phyloP scores from a whole-genome alignment of 1,284 basidiomycete genomes.

The Baeospora myosura region DNA sequence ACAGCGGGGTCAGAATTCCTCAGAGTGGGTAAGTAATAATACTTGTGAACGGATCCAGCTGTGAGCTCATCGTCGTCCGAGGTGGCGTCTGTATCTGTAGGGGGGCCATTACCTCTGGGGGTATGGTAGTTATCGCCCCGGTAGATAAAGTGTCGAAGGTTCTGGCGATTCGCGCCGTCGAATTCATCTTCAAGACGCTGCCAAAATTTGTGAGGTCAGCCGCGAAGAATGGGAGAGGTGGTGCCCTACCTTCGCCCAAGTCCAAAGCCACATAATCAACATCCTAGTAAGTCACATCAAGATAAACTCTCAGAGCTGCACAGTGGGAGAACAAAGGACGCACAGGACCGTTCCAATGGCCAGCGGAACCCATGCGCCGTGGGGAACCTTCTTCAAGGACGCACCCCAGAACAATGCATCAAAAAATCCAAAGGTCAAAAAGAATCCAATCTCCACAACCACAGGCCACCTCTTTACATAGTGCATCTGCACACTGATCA shows the following conservation, averaged over 20 bases:
- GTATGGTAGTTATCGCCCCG: slow-evolving; percentile 1
- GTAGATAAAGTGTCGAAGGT: slow-evolving; percentile 27
- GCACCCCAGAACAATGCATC: slow-evolving; percentile 62
- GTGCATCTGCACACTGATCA: slow-evolving; percentile 51
- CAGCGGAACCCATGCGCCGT: slow-evolving; percentile 59
- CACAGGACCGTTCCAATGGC: slow-evolving; percentile 46
- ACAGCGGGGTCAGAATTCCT: neutral
- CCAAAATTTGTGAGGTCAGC: neutral
- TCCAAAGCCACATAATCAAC: slow-evolving; percentile 51
- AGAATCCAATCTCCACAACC: slow-evolving; percentile 39
- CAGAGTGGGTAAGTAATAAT: slow-evolving; percentile 9
- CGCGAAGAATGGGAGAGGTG: neutral
- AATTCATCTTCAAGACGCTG: slow-evolving; percentile 53
- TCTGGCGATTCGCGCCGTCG: slow-evolving; percentile 47
- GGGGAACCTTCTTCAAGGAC: slow-evolving; percentile 50
- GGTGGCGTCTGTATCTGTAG: slow-evolving; percentile 8
- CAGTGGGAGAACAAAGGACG: slow-evolving; percentile 1
- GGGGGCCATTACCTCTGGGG: neutral
- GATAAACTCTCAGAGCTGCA: neutral
- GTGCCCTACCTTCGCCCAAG: slow-evolving; percentile 47
- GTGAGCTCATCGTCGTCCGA: slow-evolving; percentile 14
- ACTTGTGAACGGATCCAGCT: slow-evolving; percentile 10
- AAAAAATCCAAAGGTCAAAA: slow-evolving; percentile 54
- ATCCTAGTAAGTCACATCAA: slow-evolving; percentile 21
- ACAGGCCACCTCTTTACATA: slow-evolving; percentile 46